A percentile compares a stretch with the other conserved stretches of the same genome.
phyloP scores from a whole-genome alignment of 441 rosid species.

The Cnidoscolus chayamansa region DNA sequence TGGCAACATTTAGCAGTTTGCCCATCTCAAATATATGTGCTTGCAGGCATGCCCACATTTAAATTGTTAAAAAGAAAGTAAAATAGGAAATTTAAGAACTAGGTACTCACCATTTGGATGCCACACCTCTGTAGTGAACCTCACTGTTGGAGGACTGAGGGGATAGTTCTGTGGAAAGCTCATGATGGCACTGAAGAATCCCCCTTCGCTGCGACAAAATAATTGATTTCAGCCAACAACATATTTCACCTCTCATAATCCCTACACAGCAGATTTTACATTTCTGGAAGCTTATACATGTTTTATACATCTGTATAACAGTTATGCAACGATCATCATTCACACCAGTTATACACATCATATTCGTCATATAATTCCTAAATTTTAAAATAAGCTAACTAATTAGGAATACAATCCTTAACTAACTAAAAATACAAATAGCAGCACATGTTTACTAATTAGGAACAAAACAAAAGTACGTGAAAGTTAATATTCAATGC shows the following conservation, averaged over 20 bases:
- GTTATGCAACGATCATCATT: neutral
- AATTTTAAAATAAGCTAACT: no score
- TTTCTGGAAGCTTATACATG: neutral
- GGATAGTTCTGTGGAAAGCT: conserved; percentile 75
- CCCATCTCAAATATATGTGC: conserved; percentile 5
- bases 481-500: neutral
- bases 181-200: conserved; percentile 87
- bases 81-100: neutral
- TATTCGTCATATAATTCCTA: no score
- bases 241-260: neutral
- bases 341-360: no score
- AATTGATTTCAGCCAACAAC: conserved; percentile 6
- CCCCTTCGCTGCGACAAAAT: conserved; percentile 68
- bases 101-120: conserved; percentile 75
- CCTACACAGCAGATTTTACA: neutral
- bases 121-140: conserved; percentile 85
- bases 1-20: neutral
- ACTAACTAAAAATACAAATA: no score
- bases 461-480: no score
- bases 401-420: no score
- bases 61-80: neutral
- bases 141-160: conserved; percentile 67
- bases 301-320: neutral
- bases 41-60: neutral
- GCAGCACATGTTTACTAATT: no score